Conservation (phyloP, 352 stramenopile species). For the Globisporangium lucens region DNA sequence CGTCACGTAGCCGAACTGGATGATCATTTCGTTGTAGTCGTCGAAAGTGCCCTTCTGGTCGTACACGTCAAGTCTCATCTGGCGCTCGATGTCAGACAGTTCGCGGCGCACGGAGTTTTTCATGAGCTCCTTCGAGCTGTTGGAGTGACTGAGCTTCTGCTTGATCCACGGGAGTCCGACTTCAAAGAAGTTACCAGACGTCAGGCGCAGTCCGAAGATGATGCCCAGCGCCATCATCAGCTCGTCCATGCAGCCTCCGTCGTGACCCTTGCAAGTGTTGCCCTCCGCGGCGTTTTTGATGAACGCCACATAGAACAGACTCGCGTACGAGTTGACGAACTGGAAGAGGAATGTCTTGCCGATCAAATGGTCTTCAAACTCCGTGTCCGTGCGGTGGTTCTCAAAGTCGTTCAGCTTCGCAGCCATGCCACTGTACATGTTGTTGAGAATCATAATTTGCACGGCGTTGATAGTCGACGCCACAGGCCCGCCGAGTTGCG, state of each 20-base stretch:
- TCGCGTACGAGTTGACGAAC: constrained; percentile 83
- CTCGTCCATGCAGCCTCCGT: constrained; percentile 71
- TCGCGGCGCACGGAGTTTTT: constrained; percentile 37
- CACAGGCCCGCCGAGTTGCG: constrained; percentile 42
- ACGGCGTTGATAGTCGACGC: constrained; percentile 76
- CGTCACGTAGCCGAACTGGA: constrained; percentile 91
- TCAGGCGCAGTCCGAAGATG: constrained; percentile 69
- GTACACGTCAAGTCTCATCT: constrained; percentile 65
- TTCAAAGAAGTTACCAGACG: constrained; percentile 79
- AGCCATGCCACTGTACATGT: constrained; percentile 61
- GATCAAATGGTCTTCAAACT: constrained; percentile 93
- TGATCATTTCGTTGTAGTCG: constrained; percentile 89
- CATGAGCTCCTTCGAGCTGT: constrained; percentile 23
- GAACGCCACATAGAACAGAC: constrained; percentile 85
- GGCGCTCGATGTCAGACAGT: constrained; percentile 47
- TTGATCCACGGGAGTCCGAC: constrained; percentile 72
- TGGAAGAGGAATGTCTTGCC: constrained; percentile 82
- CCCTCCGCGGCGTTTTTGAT: constrained; percentile 64
- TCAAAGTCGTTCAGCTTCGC: constrained; percentile 82
- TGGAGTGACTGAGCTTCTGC: constrained; percentile 35
- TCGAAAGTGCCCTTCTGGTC: constrained; percentile 77
- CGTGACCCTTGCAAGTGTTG: constrained; percentile 37
- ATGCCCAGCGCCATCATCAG: constrained; percentile 73
- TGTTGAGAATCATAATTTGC: constrained; percentile 83
- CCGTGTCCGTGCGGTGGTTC: constrained; percentile 96